Conservation (phyloP, 768 basidiomycete genomes). For the Trametes coccinea region DNA sequence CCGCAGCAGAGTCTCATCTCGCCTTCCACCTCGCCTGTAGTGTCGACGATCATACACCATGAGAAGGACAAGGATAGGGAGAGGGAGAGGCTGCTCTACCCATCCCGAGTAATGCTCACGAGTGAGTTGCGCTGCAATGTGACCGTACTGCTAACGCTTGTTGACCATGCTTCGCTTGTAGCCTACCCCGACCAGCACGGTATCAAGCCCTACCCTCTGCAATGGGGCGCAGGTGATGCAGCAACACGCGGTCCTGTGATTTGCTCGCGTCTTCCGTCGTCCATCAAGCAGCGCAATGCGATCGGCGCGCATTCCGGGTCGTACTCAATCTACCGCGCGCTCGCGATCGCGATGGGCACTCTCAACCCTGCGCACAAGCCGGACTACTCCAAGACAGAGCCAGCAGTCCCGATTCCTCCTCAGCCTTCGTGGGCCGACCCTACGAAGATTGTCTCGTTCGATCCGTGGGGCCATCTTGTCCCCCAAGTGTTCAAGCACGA, state of each 20-base stretch:
- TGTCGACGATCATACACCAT: neutral
- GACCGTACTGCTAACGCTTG: neutral
- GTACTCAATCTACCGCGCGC: conserved; percentile 92
- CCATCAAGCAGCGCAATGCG: conserved; percentile 90
- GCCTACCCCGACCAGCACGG: conserved; percentile 94
- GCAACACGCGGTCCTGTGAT: conserved; percentile 80
- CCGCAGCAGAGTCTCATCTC: conserved; percentile 25
- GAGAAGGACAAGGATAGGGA: conserved; percentile 51
- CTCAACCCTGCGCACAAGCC: conserved; percentile 80
- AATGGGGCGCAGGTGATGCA: conserved; percentile 77
- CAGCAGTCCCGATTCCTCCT: conserved; percentile 76
- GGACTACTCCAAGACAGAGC: conserved; percentile 80
- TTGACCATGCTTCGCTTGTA: conserved; percentile 23
- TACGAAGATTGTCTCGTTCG: conserved; percentile 85
- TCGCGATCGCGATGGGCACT: conserved; percentile 88
- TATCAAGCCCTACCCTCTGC: conserved; percentile 73
- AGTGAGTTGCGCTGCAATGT: conserved; percentile 52
- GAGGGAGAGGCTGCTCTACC: conserved; percentile 75
- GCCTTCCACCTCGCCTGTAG: conserved; percentile 18
- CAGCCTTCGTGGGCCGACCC: conserved; percentile 78
- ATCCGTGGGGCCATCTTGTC: conserved; percentile 91
- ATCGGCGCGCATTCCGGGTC: conserved; percentile 93
- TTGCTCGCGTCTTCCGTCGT: conserved; percentile 79
- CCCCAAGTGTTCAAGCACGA: conserved; percentile 68
- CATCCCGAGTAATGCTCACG: conserved; percentile 78